Conservation (phyloP, 257 asterid genomes). For the Jasminum sambac region DNA sequence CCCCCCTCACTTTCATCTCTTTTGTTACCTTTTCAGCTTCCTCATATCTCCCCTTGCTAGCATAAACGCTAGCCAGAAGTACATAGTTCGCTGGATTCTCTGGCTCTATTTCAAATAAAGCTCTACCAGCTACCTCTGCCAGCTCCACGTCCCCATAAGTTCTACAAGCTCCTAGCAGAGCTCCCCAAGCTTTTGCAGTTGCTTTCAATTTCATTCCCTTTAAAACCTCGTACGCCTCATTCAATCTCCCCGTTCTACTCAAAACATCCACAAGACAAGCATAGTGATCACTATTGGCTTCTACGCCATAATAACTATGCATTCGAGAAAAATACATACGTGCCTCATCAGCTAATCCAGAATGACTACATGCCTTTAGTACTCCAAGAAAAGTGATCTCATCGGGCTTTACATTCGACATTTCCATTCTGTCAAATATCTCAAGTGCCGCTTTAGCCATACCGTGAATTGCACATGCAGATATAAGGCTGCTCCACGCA, state of each 20-base stretch:
- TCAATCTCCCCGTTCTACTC: constrained; percentile 45
- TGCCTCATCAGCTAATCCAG: constrained; percentile 50
- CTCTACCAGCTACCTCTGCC: constrained; percentile 49
- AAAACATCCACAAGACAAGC: constrained; percentile 53
- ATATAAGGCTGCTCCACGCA: constrained; percentile 55
- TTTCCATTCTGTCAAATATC: constrained; percentile 40
- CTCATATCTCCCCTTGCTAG: constrained; percentile 35
- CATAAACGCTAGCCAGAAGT: constrained; percentile 37
- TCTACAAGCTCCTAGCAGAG: constrained; percentile 52
- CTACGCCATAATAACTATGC: constrained; percentile 31
- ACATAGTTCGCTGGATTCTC: constrained; percentile 53
- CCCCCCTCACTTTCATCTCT: constrained; percentile 46
- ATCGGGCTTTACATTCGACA: constrained; percentile 37
- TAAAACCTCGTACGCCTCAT: constrained; percentile 45
- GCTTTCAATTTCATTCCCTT: constrained; percentile 41
- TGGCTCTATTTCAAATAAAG: constrained; percentile 49
- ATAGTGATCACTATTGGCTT: constrained; percentile 43
- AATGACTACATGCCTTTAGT: constrained; percentile 55
- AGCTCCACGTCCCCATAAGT: constrained; percentile 51
- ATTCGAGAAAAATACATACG: constrained; percentile 33
- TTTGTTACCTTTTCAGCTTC: constrained; percentile 34
- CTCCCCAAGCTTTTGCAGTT: constrained; percentile 61
- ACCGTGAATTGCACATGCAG: constrained; percentile 48
- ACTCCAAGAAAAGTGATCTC: constrained; percentile 47
- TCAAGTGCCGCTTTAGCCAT: constrained; percentile 36